A percentile compares a stretch with the other conserved stretches of the same genome.
These are phyloP conservation scores for Trypanosoma mega DNA, from an alignment of 208 protist genomes.

Conservation along the genomic window DNA sequence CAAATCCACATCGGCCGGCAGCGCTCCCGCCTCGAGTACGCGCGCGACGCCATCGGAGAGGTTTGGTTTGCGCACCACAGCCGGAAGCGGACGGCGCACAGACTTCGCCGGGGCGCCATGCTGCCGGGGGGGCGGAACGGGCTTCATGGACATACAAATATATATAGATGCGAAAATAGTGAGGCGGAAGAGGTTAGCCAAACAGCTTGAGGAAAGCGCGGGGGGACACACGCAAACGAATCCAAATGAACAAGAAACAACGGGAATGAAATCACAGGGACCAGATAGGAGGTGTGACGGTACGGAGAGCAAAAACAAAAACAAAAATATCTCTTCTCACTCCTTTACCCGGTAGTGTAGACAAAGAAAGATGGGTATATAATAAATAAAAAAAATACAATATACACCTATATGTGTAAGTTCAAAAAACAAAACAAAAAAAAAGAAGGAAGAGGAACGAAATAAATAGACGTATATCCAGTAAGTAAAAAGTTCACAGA, in stretches of 20 bases:
- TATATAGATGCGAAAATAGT: too few species aligned
- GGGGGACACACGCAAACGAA: background rate
- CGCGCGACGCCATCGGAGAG: constrained; percentile 29
- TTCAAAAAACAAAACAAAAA: too few species aligned
- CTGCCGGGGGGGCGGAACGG: constrained; percentile 12
- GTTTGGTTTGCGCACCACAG: background rate
- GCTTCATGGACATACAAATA: too few species aligned
- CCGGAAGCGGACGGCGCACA: constrained; percentile 10
- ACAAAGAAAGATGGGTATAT: too few species aligned
- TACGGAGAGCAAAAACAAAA: background rate
- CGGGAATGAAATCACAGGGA: background rate
- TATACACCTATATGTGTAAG: too few species aligned
- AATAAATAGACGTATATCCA: background rate
- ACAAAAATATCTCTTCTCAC: too few species aligned
- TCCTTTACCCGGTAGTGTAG: too few species aligned
- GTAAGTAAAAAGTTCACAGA: background rate
- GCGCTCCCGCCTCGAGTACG: constrained; percentile 42
- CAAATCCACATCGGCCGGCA: constrained; percentile 51
- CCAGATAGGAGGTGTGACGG: background rate
- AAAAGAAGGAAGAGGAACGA: too few species aligned
- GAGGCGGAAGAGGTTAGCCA: too few species aligned
- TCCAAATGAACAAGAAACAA: background rate
- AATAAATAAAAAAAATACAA: too few species aligned
- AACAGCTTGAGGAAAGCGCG: too few species aligned
- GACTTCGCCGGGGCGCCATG: background rate